phyloP scores from a whole-genome alignment of 441 rosid species.

The Pelargonium citronellum region DNA sequence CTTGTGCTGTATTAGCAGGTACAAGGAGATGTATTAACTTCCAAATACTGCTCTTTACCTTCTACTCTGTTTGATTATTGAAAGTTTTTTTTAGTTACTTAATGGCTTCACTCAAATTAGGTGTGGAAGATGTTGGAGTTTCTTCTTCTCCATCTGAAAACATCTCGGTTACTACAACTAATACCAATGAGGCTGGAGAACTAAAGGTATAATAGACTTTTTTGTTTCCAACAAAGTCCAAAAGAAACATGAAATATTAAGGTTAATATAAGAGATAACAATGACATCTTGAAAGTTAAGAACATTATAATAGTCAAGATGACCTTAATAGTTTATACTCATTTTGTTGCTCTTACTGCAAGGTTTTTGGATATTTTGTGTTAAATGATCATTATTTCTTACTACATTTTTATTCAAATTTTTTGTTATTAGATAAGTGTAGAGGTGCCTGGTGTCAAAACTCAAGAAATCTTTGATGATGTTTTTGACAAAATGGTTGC shows the following conservation, averaged over 20 bases:
- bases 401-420: background rate
- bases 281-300: background rate
- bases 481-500: conserved; percentile 81
- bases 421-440: conserved; percentile 44
- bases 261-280: background rate
- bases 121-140: conserved; percentile 34
- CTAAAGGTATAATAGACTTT: conserved; percentile 36
- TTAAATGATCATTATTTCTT: background rate
- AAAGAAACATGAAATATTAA: conserved; percentile 6
- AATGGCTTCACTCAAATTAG: conserved; percentile 25
- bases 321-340: background rate
- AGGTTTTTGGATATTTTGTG: background rate
- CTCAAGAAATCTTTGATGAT: conserved; percentile 46
- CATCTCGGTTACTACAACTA: conserved; percentile 30
- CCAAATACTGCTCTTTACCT: conserved; percentile 10
- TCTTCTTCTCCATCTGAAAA: conserved; percentile 45
- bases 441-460: conserved; percentile 58
- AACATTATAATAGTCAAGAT: background rate
- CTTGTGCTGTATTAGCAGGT: conserved; percentile 52
- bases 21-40: conserved; percentile 9
- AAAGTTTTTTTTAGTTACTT: conserved; percentile 10
- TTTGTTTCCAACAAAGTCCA: conserved; percentile 6
- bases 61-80: conserved; percentile 7
- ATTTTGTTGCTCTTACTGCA: conserved; percentile 1
- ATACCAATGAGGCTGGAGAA: conserved; percentile 25